phyloP scores from a whole-genome alignment of 768 basidiomycete species.

The Hericium alpestre region DNA sequence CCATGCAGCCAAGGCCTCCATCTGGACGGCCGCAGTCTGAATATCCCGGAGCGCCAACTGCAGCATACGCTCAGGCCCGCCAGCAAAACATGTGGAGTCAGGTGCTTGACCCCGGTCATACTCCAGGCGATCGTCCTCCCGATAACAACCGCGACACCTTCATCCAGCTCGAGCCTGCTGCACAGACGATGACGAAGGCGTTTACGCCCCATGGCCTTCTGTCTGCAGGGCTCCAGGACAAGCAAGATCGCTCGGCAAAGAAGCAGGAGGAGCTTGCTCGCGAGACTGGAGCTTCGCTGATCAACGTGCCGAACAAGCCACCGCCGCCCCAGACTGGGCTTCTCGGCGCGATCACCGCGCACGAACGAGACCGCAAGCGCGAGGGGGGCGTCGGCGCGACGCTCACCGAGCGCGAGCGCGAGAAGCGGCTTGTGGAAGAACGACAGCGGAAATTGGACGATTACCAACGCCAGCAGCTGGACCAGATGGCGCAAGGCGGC shows the following conservation, averaged over 20 bases:
- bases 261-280: constrained; percentile 89
- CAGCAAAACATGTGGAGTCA: constrained; percentile 82
- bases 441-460: constrained; percentile 89
- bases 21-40: constrained; percentile 30
- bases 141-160: constrained; percentile 40
- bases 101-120: constrained; percentile 63
- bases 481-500: constrained; percentile 78
- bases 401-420: constrained; percentile 89
- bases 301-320: constrained; percentile 93
- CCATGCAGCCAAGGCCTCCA: background rate
- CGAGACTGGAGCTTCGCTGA: constrained; percentile 81
- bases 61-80: constrained; percentile 19
- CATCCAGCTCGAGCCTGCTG: constrained; percentile 63
- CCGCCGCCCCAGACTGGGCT: constrained; percentile 92
- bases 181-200: constrained; percentile 79
- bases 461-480: constrained; percentile 77
- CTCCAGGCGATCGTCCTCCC: constrained; percentile 30
- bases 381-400: constrained; percentile 93
- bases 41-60: background rate
- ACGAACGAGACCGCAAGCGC: constrained; percentile 87
- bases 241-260: constrained; percentile 91
- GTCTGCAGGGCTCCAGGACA: constrained; percentile 90
- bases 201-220: constrained; percentile 92
- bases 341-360: constrained; percentile 90
- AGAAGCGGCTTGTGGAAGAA: constrained; percentile 85